phyloP scores from a whole-genome alignment of 2,329 filamentous ascomycete species.

The Colletotrichum sp. region DNA sequence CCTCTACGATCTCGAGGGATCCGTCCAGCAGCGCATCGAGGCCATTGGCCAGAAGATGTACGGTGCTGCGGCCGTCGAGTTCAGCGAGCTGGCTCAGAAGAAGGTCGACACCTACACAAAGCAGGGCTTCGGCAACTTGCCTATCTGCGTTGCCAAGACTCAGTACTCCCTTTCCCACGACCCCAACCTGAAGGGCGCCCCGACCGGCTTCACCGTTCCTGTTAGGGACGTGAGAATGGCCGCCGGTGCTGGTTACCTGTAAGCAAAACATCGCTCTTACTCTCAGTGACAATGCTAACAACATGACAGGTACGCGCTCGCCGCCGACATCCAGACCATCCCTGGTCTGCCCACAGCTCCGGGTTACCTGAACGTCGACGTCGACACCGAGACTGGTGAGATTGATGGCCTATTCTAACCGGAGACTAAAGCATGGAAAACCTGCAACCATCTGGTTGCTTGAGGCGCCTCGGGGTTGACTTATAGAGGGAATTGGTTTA shows the following conservation, averaged over 20 bases:
- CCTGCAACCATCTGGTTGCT: background rate
- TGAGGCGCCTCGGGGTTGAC: background rate
- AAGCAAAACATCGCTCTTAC: conserved; percentile 41
- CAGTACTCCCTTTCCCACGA: conserved; percentile 97
- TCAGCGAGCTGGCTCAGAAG: conserved; percentile 91
- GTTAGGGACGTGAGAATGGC: conserved; percentile 95
- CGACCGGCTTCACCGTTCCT: conserved; percentile 91
- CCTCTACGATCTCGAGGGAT: conserved; percentile 80
- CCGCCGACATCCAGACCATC: conserved; percentile 98
- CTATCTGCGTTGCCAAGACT: conserved; percentile 97
- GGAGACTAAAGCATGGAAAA: background rate
- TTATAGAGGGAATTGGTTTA: background rate
- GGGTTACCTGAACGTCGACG: conserved; percentile 93
- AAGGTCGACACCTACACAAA: conserved; percentile 95
- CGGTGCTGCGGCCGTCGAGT: conserved; percentile 86
- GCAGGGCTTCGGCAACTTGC: conserved; percentile 91
- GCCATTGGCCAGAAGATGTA: conserved; percentile 93
- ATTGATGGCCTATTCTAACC: conserved; percentile 86
- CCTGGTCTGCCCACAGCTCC: conserved; percentile 94
- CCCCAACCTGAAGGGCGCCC: conserved; percentile 91
- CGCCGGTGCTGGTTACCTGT: conserved; percentile 91
- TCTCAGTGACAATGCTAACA: conserved; percentile 39
- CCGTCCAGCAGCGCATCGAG: conserved; percentile 88
- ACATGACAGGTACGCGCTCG: conserved; percentile 76
- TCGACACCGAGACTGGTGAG: conserved; percentile 81